These are phyloP conservation scores for Tolypocladium endophyticum DNA, from an alignment of 2,329 filamentous ascomycete species.

Conservation along the genomic window DNA sequence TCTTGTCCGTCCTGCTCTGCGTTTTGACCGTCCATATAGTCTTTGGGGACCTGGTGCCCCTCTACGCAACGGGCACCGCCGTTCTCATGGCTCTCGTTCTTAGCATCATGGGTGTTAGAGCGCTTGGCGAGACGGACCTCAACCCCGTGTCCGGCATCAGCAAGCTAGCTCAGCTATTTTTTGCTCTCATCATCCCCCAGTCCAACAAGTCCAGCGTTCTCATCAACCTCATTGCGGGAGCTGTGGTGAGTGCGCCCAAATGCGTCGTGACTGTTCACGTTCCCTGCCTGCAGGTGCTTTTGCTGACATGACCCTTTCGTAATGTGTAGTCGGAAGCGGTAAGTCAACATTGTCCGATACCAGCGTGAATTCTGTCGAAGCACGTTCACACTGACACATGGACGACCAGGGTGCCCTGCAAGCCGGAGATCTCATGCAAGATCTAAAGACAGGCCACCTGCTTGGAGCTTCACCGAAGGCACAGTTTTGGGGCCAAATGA, in stretches of 20 bases:
- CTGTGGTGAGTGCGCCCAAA: constrained; percentile 39
- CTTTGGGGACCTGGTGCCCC: constrained; percentile 73
- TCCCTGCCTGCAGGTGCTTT: not conserved
- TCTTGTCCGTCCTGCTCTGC: constrained; percentile 69
- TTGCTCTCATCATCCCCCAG: constrained; percentile 78
- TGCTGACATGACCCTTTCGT: not conserved
- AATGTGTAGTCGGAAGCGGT: constrained; percentile 27
- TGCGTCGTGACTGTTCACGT: not conserved
- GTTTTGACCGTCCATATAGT: constrained; percentile 70
- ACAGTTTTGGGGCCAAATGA: constrained; percentile 93
- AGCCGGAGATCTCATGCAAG: constrained; percentile 93
- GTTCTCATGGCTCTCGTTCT: constrained; percentile 74
- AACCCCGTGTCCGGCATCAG: constrained; percentile 95
- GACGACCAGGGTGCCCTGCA: constrained; percentile 60
- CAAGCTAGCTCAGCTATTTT: constrained; percentile 92
- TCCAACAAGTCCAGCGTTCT: constrained; percentile 77
- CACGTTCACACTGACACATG: not conserved
- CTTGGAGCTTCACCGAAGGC: constrained; percentile 86
- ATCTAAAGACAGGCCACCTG: constrained; percentile 91
- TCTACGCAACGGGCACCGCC: constrained; percentile 64
- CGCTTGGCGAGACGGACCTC: constrained; percentile 74
- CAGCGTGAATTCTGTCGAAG: no score
- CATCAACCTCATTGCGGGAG: constrained; percentile 90
- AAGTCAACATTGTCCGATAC: constrained; percentile 6
- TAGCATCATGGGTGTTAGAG: constrained; percentile 64